phyloP scores from a whole-genome alignment of 805 yeast genomes.

The Suhomyces vadensis region DNA sequence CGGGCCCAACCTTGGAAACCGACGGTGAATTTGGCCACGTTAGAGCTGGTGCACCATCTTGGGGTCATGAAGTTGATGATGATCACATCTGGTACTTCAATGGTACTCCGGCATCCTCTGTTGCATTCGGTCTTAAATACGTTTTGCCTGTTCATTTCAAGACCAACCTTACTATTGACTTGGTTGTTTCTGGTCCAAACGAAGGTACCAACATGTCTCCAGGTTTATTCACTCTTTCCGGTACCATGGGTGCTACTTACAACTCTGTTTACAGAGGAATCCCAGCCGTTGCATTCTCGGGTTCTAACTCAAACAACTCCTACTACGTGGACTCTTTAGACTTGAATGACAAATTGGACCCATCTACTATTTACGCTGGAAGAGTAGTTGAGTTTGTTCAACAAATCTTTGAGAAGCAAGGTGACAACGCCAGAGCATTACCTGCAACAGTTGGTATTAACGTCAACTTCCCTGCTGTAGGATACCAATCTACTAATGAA shows the following conservation, averaged over 20 bases:
- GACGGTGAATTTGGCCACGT: constrained; percentile 52
- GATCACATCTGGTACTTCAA: constrained; percentile 50
- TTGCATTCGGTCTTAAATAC: constrained; percentile 49
- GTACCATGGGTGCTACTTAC: constrained; percentile 55
- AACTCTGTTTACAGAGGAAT: constrained; percentile 48
- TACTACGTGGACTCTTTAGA: constrained; percentile 48
- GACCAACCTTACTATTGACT: constrained; percentile 44
- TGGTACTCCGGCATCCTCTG: constrained; percentile 56
- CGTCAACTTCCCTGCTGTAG: constrained; percentile 50
- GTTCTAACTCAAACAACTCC: constrained; percentile 50
- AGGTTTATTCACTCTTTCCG: constrained; percentile 43
- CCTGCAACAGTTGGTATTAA: constrained; percentile 49
- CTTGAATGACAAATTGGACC: constrained; percentile 37
- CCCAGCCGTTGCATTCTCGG: constrained; percentile 55
- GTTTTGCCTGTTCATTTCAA: constrained; percentile 45
- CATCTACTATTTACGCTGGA: constrained; percentile 48
- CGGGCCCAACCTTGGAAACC: constrained; percentile 38
- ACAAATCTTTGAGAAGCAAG: constrained; percentile 38
- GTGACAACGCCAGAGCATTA: constrained; percentile 36
- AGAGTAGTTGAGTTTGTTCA: constrained; percentile 42
- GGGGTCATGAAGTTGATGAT: constrained; percentile 49
- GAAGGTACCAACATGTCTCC: constrained; percentile 52
- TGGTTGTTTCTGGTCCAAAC: constrained; percentile 55
- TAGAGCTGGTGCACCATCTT: constrained; percentile 50
- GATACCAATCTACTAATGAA: constrained; percentile 30